Evolutionary conservation across 2,329 filamentous ascomycete genomes (phyloP).

Genomic region (Pyrenochaeta sp.): DNA sequence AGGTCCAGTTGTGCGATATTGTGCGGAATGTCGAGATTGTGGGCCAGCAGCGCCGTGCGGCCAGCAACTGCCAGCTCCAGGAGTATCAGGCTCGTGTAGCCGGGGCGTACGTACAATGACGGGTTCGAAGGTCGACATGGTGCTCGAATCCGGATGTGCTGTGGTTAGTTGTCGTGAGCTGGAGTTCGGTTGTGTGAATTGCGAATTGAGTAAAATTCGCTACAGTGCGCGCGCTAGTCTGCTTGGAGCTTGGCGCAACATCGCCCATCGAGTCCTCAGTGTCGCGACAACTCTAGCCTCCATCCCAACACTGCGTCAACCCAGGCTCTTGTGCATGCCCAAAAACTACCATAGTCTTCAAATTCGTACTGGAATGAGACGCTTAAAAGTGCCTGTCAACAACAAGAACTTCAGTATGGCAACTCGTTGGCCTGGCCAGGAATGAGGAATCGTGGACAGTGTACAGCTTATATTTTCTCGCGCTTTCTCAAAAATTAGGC

Average conservation of each 20-base stretch:
- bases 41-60: slow-evolving; percentile 14
- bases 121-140: slow-evolving; percentile 73
- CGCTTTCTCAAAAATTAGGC: too few relatives aligned
- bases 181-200: slow-evolving; percentile 17
- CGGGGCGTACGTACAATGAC: slow-evolving; percentile 64
- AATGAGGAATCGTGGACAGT: too few relatives aligned
- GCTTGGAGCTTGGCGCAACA: neutral
- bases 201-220: slow-evolving; percentile 1
- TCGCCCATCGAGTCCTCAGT: neutral
- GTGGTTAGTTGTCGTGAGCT: slow-evolving; percentile 39
- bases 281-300: neutral
- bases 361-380: too few relatives aligned
- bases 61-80: slow-evolving; percentile 15
- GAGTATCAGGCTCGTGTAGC: slow-evolving; percentile 15
- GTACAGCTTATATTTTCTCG: too few relatives aligned
- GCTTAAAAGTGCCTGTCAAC: too few relatives aligned
- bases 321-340: neutral
- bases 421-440: too few relatives aligned
- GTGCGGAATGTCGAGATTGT: slow-evolving; percentile 6
- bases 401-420: too few relatives aligned
- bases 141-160: slow-evolving; percentile 50
- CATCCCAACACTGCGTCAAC: neutral
- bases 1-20: slow-evolving; percentile 13
- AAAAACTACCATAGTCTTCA: too few relatives aligned
- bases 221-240: slow-evolving; percentile 4